Conservation (phyloP, 306 rosid genomes). For the Arachis stenosperma region DNA sequence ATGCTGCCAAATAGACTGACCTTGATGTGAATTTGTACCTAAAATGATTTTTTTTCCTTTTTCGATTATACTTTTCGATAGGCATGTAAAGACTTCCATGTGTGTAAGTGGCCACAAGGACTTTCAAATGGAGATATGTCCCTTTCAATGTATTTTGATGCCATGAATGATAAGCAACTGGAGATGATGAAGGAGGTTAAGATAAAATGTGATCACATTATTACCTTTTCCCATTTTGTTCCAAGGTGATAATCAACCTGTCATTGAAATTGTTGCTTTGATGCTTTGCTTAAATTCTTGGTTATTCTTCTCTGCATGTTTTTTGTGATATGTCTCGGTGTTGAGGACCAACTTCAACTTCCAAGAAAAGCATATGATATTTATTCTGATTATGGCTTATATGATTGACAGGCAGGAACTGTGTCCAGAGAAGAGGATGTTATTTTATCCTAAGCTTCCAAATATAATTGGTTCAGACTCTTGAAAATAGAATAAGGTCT, state of each 20-base stretch:
- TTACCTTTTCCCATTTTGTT: slow-evolving; percentile 89
- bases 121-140: slow-evolving; percentile 71
- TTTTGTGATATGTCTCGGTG: neutral
- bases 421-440: slow-evolving; percentile 95
- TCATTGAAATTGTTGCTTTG: slow-evolving; percentile 7
- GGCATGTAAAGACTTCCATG: slow-evolving; percentile 89
- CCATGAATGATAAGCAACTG: slow-evolving; percentile 66
- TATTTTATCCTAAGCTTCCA: slow-evolving; percentile 87
- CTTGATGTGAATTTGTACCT: slow-evolving; percentile 17
- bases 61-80: neutral
- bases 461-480: slow-evolving; percentile 86
- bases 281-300: neutral
- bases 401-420: slow-evolving; percentile 72
- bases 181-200: slow-evolving; percentile 57
- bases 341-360: neutral
- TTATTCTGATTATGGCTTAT: slow-evolving; percentile 20
- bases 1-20: slow-evolving; percentile 14
- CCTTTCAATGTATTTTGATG: slow-evolving; percentile 74
- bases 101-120: slow-evolving; percentile 79
- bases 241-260: slow-evolving; percentile 62
- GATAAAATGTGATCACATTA: slow-evolving; percentile 63
- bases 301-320: slow-evolving; percentile 16
- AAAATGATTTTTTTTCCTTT: slow-evolving; percentile 17
- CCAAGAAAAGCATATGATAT: neutral
- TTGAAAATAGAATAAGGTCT: slow-evolving; percentile 73